Conservation (phyloP, 2,329 filamentous ascomycete species). For the Cladosporium sp. region DNA sequence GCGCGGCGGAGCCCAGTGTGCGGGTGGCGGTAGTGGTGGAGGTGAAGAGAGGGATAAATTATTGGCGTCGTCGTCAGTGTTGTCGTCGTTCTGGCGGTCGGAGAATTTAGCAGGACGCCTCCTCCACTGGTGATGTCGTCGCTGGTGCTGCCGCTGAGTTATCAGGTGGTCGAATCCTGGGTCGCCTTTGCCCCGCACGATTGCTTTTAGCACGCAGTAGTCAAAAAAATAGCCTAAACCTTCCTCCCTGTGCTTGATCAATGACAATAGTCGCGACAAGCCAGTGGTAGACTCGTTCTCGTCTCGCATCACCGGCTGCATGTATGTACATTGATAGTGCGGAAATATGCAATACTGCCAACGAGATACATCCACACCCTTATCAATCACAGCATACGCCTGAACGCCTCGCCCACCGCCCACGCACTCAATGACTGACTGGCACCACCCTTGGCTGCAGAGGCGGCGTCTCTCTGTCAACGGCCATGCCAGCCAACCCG, state of each 20-base stretch:
- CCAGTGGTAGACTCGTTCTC: background rate
- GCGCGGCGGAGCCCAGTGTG: background rate
- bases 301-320: slow-evolving; percentile 7
- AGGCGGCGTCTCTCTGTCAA: slow-evolving; percentile 3
- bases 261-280: background rate
- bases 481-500: background rate
- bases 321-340: background rate
- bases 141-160: background rate
- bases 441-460: slow-evolving; percentile 1
- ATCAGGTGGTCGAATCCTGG: background rate
- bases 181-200: background rate
- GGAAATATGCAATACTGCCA: background rate
- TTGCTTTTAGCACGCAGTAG: background rate
- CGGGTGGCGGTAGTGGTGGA: background rate
- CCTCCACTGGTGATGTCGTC: background rate
- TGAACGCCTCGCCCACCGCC: background rate
- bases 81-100: background rate
- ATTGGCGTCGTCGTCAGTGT: background rate
- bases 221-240: background rate
- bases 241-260: background rate
- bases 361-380: background rate
- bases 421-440: too few relatives aligned
- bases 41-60: background rate
- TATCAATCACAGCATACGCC: background rate
- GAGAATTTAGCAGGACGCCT: background rate